Evolutionary conservation across 495 filamentous ascomycete genomes (phyloP).

Genomic region (Penicillium malachiteum): DNA sequence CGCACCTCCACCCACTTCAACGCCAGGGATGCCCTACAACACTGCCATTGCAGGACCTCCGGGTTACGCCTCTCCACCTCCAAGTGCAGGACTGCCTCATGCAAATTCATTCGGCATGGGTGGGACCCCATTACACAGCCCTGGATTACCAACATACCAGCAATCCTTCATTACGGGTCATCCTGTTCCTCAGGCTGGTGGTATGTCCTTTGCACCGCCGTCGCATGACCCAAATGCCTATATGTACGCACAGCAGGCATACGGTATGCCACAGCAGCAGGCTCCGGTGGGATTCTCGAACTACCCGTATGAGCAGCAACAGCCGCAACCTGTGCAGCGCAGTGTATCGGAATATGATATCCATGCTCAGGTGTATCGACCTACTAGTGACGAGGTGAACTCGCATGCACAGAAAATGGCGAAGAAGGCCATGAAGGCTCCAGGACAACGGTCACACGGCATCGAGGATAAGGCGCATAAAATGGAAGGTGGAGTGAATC

Average conservation of each 20-base stretch:
- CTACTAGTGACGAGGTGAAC: slow-evolving; percentile 61
- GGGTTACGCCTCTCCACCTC: slow-evolving; percentile 37
- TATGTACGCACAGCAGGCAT: slow-evolving; percentile 31
- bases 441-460: slow-evolving; percentile 49
- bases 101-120: slow-evolving; percentile 24
- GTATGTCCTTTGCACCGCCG: slow-evolving; percentile 43
- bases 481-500: slow-evolving; percentile 74
- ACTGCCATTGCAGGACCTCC: slow-evolving; percentile 14
- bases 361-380: slow-evolving; percentile 75
- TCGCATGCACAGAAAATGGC: slow-evolving; percentile 45
- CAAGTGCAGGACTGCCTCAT: slow-evolving; percentile 33
- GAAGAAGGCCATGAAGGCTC: slow-evolving; percentile 52
- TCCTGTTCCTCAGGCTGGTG: neutral
- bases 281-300: slow-evolving; percentile 53
- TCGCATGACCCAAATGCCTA: slow-evolving; percentile 48
- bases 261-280: slow-evolving; percentile 22
- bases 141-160: slow-evolving; percentile 33
- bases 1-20: slow-evolving; percentile 23
- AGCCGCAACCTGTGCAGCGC: slow-evolving; percentile 33
- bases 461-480: slow-evolving; percentile 67
- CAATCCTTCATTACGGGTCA: slow-evolving; percentile 26
- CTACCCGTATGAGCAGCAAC: slow-evolving; percentile 51
- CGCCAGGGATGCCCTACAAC: slow-evolving; percentile 24
- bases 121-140: slow-evolving; percentile 17
- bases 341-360: slow-evolving; percentile 56